Percentiles rank a stretch among this genome's conserved stretches.
phyloP scores from a whole-genome alignment of 768 basidiomycete genomes.

The Termitomyces heimii region DNA sequence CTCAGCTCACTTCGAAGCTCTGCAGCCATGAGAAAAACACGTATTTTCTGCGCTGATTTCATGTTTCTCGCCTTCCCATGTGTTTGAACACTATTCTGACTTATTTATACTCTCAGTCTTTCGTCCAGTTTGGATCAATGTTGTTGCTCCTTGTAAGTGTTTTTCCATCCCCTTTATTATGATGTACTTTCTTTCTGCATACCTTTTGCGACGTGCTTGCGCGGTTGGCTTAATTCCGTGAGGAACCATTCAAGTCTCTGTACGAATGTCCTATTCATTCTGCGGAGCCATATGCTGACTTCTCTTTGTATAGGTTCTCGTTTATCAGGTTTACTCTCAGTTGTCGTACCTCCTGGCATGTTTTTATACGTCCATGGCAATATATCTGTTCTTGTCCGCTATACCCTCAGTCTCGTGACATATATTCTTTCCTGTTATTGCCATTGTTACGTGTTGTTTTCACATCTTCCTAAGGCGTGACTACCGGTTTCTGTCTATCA shows the following conservation, averaged over 20 bases:
- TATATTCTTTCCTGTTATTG: too few species aligned
- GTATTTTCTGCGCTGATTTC: background rate
- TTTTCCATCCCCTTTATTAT: background rate
- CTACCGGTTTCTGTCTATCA: too few species aligned
- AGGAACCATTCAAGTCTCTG: background rate
- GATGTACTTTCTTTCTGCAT: background rate
- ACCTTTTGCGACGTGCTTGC: background rate
- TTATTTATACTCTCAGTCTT: background rate
- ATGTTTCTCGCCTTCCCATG: background rate
- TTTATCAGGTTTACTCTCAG: background rate
- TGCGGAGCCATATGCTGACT: background rate
- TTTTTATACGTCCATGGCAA: background rate
- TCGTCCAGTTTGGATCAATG: background rate
- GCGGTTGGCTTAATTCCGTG: background rate
- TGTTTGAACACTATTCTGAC: background rate
- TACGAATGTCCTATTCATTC: background rate
- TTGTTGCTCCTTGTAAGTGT: background rate
- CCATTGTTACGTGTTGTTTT: too few species aligned
- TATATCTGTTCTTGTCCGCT: background rate
- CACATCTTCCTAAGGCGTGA: too few species aligned
- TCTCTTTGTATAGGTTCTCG: background rate
- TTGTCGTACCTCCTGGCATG: background rate
- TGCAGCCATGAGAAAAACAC: background rate
- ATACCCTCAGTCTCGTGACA: background rate
- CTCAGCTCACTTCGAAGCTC: background rate